These are phyloP conservation scores for Imleria badia DNA, from an alignment of 768 basidiomycete genomes.

Conservation along the genomic window DNA sequence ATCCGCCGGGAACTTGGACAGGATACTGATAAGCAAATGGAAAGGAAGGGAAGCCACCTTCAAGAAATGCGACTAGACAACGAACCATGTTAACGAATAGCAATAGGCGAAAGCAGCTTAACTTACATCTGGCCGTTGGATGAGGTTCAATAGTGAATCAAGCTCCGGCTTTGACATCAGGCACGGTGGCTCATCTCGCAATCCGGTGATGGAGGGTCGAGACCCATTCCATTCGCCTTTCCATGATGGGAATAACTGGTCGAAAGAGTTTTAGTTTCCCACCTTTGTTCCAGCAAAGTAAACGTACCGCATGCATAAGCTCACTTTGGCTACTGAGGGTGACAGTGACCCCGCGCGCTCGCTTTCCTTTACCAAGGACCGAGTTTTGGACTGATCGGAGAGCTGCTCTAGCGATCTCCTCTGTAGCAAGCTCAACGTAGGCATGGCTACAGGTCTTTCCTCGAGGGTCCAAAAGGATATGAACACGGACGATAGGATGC, in stretches of 20 bases:
- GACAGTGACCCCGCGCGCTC: conserved; percentile 82
- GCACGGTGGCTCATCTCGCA: conserved; percentile 58
- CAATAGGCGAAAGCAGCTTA: background rate
- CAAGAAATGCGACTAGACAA: conserved; percentile 72
- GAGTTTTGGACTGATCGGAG: conserved; percentile 51
- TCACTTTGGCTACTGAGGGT: conserved; percentile 80
- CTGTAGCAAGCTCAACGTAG: conserved; percentile 69
- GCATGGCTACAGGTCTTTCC: conserved; percentile 87
- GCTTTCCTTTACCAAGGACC: conserved; percentile 73
- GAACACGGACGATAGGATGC: conserved; percentile 61
- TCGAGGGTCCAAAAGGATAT: conserved; percentile 76
- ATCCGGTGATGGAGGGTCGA: conserved; percentile 63
- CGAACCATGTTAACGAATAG: conserved; percentile 13
- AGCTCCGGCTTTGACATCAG: conserved; percentile 69
- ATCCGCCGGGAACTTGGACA: conserved; percentile 78
- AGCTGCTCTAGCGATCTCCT: conserved; percentile 62
- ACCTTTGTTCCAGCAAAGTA: background rate
- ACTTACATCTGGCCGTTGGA: conserved; percentile 75
- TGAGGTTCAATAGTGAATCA: conserved; percentile 62
- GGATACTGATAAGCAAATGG: conserved; percentile 69
- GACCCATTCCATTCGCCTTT: conserved; percentile 70
- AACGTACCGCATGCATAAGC: conserved; percentile 69
- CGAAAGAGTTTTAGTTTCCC: conserved; percentile 3
- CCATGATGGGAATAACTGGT: conserved; percentile 81
- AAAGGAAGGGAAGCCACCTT: conserved; percentile 83